Conservation (phyloP, 1,284 basidiomycete genomes). For the Vanrija humicola region DNA sequence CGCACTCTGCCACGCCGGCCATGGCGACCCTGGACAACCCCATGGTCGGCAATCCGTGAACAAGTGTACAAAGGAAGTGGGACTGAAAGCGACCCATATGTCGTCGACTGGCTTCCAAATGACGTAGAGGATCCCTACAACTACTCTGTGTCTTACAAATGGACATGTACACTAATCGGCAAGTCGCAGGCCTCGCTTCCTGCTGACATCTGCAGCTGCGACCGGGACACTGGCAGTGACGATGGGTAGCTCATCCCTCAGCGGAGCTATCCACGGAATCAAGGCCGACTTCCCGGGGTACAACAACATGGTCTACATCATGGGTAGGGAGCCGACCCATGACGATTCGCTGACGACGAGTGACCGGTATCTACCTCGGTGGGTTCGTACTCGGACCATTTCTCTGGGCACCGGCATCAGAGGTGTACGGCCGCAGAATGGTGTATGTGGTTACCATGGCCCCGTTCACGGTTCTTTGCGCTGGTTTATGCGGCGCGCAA, state of each 20-base stretch:
- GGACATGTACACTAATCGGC: slow-evolving; percentile 23
- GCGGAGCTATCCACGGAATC: slow-evolving; percentile 20
- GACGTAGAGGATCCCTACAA: slow-evolving; percentile 35
- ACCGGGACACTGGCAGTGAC: slow-evolving; percentile 17
- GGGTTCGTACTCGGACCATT: slow-evolving; percentile 17
- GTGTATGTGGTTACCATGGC: slow-evolving; percentile 47
- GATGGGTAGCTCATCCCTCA: slow-evolving; percentile 20
- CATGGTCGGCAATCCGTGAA: slow-evolving; percentile 2
- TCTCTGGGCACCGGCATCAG: slow-evolving; percentile 33
- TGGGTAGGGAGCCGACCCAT: slow-evolving; percentile 3
- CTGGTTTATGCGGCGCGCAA: slow-evolving; percentile 45
- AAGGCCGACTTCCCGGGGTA: slow-evolving; percentile 18
- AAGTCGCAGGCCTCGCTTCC: background rate
- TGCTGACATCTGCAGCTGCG: slow-evolving; percentile 8
- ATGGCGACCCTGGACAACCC: slow-evolving; percentile 7
- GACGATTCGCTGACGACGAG: slow-evolving; percentile 6
- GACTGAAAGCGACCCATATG: slow-evolving; percentile 44
- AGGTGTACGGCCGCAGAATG: slow-evolving; percentile 38
- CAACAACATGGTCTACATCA: slow-evolving; percentile 15
- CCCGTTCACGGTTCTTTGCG: slow-evolving; percentile 48
- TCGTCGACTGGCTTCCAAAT: slow-evolving; percentile 35
- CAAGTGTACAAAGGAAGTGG: slow-evolving; percentile 25
- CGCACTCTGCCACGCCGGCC: background rate
- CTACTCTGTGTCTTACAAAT: slow-evolving; percentile 28
- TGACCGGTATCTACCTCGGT: slow-evolving; percentile 14